A percentile compares a stretch with the other conserved stretches of the same genome.
Conservation (phyloP, 768 basidiomycete species). For the Leccinum obscurum region DNA sequence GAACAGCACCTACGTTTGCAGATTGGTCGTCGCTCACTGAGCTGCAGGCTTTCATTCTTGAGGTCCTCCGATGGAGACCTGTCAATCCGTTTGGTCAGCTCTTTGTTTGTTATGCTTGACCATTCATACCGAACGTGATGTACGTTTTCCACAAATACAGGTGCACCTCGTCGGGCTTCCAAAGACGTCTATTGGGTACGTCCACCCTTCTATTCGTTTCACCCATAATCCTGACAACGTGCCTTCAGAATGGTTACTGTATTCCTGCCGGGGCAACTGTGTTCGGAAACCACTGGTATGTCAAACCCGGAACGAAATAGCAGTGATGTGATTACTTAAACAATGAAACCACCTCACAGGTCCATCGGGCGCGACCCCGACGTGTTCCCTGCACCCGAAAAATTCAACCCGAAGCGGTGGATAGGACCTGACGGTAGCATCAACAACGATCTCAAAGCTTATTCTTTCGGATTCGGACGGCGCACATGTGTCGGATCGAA, state of each 20-base stretch:
- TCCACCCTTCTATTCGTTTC: not conserved
- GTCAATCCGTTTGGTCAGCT: slow-evolving; percentile 32
- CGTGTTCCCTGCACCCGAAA: slow-evolving; percentile 39
- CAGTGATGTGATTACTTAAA: not conserved
- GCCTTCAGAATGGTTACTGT: slow-evolving; percentile 33
- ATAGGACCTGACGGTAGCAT: slow-evolving; percentile 42
- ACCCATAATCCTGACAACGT: not conserved
- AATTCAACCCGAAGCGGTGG: slow-evolving; percentile 60
- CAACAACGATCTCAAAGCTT: slow-evolving; percentile 50
- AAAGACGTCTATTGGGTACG: slow-evolving; percentile 31
- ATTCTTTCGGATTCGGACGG: slow-evolving; percentile 56
- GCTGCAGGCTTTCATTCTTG: slow-evolving; percentile 39
- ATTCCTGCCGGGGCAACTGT: slow-evolving; percentile 37
- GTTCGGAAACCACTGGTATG: slow-evolving; percentile 33
- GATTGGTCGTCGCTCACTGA: slow-evolving; percentile 35
- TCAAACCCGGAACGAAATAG: not conserved
- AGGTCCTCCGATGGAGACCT: slow-evolving; percentile 41
- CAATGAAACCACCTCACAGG: slow-evolving; percentile 9
- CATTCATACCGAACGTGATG: not conserved
- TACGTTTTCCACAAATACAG: not conserved
- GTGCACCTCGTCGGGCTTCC: slow-evolving; percentile 23
- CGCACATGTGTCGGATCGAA: slow-evolving; percentile 28
- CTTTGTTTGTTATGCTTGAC: too few species aligned
- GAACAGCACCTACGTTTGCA: slow-evolving; percentile 39
- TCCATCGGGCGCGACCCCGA: slow-evolving; percentile 27